Evolutionary conservation across 202 grass and related monocot species (phyloP), one percentile per base, ranked within the genome.

Genomic region (Hordeum pubiflorum): DNA sequence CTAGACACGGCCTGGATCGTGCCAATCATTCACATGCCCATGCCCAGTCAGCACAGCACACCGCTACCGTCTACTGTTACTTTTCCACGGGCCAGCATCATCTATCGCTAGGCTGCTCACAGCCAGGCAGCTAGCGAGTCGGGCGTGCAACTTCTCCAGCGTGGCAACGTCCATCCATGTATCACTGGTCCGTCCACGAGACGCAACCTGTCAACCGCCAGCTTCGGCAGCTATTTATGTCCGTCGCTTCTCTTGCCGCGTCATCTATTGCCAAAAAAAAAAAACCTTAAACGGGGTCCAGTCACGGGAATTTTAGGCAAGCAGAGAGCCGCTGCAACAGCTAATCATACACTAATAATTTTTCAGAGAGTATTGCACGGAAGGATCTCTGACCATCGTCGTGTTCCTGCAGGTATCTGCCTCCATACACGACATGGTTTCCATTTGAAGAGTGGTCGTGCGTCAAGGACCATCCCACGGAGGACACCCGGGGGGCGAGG

Each of bases 341-440:
- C 40, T 12, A 41, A 41, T 43, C 10, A 59, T 26, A 3, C 24
- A 26, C 22, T 59, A 12, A 59, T 26, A 26, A 2, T 0, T 59
- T 59, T 13, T 59, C 10, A 59, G 23, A 59, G 21, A 12, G 57
- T 61, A 61, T n/a, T 31, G 40, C 40, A 43, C 40, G 40, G 11
- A 43, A 43, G 40, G 40, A 11, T 4, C 31, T 32, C 40, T 13
- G 40, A 43, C 2, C 31, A 32, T 32, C 31, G 4, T 32, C 0
- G 31, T 32, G 4, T 32, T 5, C 31, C 31, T 32, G 31, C 31
- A 92, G 93, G 93, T 95, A 97, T 37, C 79, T 93, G 66, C 93
- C 91, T 46, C 79, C 91, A 9, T 93, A 89, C 69, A 91, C 86
- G 2, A 91, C 83, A 54, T 93, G 90, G 85, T 69, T 86, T 33